A percentile compares a stretch with the other conserved stretches of the same genome.
Evolutionary conservation across 495 filamentous ascomycete genomes (phyloP).

Genomic region (Aspergillus steynii): DNA sequence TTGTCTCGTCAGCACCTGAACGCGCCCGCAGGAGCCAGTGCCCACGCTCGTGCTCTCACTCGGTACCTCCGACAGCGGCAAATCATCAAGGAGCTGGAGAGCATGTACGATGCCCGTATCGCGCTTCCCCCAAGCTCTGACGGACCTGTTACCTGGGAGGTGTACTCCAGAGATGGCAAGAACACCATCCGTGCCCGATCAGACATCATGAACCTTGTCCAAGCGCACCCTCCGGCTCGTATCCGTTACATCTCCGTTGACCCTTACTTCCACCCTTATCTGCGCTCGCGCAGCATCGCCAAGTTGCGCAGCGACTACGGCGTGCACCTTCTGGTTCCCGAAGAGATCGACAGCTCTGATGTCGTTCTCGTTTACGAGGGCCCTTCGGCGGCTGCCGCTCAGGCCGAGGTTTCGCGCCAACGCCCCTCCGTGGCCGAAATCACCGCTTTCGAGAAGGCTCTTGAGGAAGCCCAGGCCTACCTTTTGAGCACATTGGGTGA

Average conservation of each 20-base stretch:
- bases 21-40: conserved; percentile 67
- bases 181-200: conserved; percentile 76
- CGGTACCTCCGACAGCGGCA: conserved; percentile 77
- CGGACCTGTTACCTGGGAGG: conserved; percentile 71
- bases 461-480: conserved; percentile 71
- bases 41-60: conserved; percentile 79
- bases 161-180: conserved; percentile 82
- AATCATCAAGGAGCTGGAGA: conserved; percentile 77
- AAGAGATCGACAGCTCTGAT: conserved; percentile 60
- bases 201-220: conserved; percentile 78
- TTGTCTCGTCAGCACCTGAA: conserved; percentile 72
- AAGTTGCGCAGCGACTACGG: conserved; percentile 71
- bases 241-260: conserved; percentile 71
- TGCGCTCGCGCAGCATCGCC: conserved; percentile 62
- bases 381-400: conserved; percentile 47
- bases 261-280: conserved; percentile 81
- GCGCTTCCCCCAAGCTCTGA: conserved; percentile 66
- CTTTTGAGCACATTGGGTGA: conserved; percentile 68
- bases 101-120: conserved; percentile 75
- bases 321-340: conserved; percentile 76
- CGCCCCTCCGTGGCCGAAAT: conserved; percentile 61
- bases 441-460: conserved; percentile 63
- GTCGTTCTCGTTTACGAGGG: conserved; percentile 87
- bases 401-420: conserved; percentile 68
- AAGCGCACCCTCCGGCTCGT: conserved; percentile 75